phyloP scores from a whole-genome alignment of 495 filamentous ascomycete genomes.

The Terfezia boudieri region DNA sequence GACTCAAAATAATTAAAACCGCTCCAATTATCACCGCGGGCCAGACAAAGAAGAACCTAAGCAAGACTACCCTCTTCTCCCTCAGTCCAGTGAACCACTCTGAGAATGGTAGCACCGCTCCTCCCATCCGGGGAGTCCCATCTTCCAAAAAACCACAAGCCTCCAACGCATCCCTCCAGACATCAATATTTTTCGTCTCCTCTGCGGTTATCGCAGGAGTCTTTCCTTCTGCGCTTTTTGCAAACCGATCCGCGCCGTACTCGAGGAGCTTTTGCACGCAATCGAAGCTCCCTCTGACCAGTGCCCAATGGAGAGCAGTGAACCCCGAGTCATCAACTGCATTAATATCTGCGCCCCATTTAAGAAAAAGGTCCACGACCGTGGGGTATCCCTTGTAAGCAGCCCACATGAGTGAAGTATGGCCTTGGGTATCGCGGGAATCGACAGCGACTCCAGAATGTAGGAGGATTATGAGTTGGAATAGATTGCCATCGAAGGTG shows the following conservation, averaged over 20 bases:
- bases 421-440: constrained; percentile 62
- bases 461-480: constrained; percentile 56
- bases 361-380: constrained; percentile 77
- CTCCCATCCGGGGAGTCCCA: constrained; percentile 39
- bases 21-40: constrained; percentile 55
- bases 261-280: constrained; percentile 84
- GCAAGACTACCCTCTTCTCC: constrained; percentile 50
- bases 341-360: constrained; percentile 89
- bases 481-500: constrained; percentile 92
- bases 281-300: constrained; percentile 68
- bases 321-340: constrained; percentile 76
- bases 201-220: constrained; percentile 60
- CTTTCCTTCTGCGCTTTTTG: constrained; percentile 67
- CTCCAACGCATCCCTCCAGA: constrained; percentile 64
- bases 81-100: constrained; percentile 25
- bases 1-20: constrained; percentile 46
- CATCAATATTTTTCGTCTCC: constrained; percentile 65
- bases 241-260: constrained; percentile 81
- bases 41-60: constrained; percentile 77
- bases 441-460: constrained; percentile 91
- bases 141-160: constrained; percentile 70
- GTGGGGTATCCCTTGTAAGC: constrained; percentile 87
- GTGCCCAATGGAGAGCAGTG: constrained; percentile 84
- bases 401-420: constrained; percentile 94
- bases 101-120: constrained; percentile 1